phyloP scores from a whole-genome alignment of 257 asterid species.

The Paraleonurus japonicus region DNA sequence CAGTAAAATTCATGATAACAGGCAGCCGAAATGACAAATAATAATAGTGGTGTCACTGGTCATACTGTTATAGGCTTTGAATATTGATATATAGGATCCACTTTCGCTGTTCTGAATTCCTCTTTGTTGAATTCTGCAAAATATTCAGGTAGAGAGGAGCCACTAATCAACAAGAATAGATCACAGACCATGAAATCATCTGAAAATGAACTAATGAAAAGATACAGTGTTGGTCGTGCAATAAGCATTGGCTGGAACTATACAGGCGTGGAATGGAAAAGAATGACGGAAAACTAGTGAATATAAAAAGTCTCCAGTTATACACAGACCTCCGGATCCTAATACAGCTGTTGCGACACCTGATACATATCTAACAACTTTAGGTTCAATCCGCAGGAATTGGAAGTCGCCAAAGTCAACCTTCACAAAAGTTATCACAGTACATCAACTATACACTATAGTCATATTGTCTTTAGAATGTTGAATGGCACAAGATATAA shows the following conservation, averaged over 20 bases:
- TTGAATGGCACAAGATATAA: conserved; percentile 11
- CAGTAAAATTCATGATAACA: conserved; percentile 11
- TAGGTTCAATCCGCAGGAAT: conserved; percentile 82
- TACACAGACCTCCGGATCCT: conserved; percentile 85
- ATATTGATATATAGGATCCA: conserved; percentile 86
- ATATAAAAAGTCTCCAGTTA: conserved; percentile 15
- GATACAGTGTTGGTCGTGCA: neutral
- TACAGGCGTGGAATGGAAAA: neutral
- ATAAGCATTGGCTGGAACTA: neutral
- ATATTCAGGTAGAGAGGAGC: conserved; percentile 20
- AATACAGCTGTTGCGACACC: conserved; percentile 93
- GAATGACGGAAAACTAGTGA: neutral
- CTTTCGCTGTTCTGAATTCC: conserved; percentile 65
- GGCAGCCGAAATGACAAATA: conserved; percentile 1
- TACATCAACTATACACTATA: conserved; percentile 19
- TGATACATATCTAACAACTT: conserved; percentile 69
- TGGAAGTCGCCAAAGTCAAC: conserved; percentile 98
- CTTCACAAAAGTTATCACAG: conserved; percentile 44
- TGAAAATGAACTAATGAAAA: neutral
- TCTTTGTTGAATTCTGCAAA: conserved; percentile 74
- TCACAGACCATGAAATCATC: conserved; percentile 12
- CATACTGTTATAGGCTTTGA: conserved; percentile 84
- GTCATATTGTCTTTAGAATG: neutral
- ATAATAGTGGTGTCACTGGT: conserved; percentile 10
- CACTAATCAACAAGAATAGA: conserved; percentile 20